These are phyloP conservation scores for Phytophthora parvispora DNA, from an alignment of 352 stramenopile species.

Conservation along the genomic window DNA sequence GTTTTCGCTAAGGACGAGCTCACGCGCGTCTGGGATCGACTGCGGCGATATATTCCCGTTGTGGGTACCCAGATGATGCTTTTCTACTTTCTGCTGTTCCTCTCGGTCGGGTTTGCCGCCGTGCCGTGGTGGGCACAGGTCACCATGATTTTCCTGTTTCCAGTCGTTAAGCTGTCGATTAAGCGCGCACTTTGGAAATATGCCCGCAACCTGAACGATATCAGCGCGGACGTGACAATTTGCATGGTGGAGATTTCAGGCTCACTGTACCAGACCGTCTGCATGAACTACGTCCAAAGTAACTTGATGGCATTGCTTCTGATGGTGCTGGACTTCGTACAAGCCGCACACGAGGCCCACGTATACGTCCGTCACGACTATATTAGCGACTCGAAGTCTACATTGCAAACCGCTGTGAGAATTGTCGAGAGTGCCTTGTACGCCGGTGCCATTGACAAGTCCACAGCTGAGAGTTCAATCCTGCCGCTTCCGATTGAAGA, in stretches of 20 bases:
- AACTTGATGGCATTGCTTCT: constrained; percentile 14
- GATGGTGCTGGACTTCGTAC: constrained; percentile 17
- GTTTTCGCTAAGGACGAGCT: constrained; percentile 14
- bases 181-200: constrained; percentile 35
- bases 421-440: background rate
- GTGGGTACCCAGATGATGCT: constrained; percentile 20
- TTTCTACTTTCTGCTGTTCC: constrained; percentile 25
- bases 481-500: background rate
- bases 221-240: constrained; percentile 32
- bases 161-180: constrained; percentile 20
- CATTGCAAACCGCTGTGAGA: constrained; percentile 5
- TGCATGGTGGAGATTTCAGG: constrained; percentile 38
- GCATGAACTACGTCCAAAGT: constrained; percentile 28
- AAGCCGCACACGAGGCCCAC: constrained; percentile 7
- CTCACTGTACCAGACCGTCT: constrained; percentile 41
- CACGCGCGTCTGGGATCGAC: background rate
- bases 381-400: constrained; percentile 7
- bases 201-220: constrained; percentile 23
- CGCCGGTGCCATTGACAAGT: background rate
- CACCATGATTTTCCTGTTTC: constrained; percentile 21
- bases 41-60: constrained; percentile 19
- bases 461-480: background rate
- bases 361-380: constrained; percentile 21
- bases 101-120: constrained; percentile 16
- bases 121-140: constrained; percentile 11